Evolutionary conservation across 345 rosid genomes (phyloP), one percentile per base, ranked within the genome.

Genomic region (Eucalyptus microcorys): DNA sequence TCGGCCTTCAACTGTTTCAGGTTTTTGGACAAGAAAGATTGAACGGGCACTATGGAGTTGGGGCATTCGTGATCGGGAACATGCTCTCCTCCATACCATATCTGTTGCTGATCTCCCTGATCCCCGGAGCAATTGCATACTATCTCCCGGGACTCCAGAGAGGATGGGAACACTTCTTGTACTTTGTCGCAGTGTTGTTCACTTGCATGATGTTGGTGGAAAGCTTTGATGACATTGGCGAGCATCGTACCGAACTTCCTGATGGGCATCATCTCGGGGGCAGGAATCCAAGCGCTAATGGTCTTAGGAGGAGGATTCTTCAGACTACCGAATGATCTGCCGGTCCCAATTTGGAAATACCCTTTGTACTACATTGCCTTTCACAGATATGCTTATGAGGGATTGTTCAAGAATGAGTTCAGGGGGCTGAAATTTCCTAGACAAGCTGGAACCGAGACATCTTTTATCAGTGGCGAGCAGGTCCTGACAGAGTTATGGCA

Each of bases 401-500:
- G 88, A 79, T 8, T 89, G 45, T 88, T 59, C 81, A 88, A 88
- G 90, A 88, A 88, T 24, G 90, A 88, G 87, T 88, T 88, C 59
- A 10, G 50, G 45, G 90, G 88, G n/a, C 50, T 10, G 92, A 90
- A 27, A 90, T 91, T 88, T 66, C 87, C 32, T 32, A 90, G 91
- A 66, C 87, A 89, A 7, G 49, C 26, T 2, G 45, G 64, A 14
- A 49, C 87, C 10, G 91, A 91, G 47, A 57, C 50, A 9, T 68
- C 79, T 7, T 88, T 89, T 86, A 86, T 92, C 6, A 86, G 66
- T 26, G 95, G 95, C 5, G 94, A 93, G 59, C 68, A 86, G 34
- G 19, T 91, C 43, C 84, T 93, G 47, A 50, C 45, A 81, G 83
- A 48, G 37, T 6, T 88, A 32, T 37, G 93, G 93, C 42, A 86